Evolutionary conservation across 148 eudicot genomes (phyloP).

Genomic region (Nepenthes mirabilis): DNA sequence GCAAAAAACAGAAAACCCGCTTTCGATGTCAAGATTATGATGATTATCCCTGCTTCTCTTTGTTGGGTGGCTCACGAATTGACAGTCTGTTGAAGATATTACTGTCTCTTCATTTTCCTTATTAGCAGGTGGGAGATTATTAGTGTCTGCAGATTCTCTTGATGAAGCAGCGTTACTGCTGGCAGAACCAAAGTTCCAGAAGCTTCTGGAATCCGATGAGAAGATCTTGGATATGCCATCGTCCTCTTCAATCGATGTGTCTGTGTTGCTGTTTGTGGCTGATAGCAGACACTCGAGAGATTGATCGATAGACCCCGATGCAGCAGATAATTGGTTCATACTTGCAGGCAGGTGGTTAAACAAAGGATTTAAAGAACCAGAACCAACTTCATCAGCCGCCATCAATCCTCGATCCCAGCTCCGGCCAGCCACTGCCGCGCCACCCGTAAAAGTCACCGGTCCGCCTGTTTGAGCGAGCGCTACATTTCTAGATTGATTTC

Average conservation of each 20-base stretch:
- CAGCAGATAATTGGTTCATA: no score
- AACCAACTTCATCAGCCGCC: no score
- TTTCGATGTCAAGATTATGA: neutral
- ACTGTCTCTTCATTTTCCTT: neutral
- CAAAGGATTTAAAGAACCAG: no score
- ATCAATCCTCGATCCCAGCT: no score
- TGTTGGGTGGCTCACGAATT: neutral
- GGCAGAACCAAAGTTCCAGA: constrained; percentile 13
- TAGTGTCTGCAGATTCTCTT: neutral
- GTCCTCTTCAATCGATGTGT: constrained; percentile 33
- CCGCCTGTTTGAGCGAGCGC: no score
- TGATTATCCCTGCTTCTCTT: constrained; percentile 10
- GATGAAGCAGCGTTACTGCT: neutral
- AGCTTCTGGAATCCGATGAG: constrained; percentile 17
- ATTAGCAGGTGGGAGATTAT: neutral
- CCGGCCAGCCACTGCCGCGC: no score
- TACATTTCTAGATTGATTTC: no score
- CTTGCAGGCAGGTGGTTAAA: no score
- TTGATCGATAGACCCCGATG: constrained; percentile 23
- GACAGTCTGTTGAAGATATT: no score
- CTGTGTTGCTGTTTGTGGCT: constrained; percentile 39
- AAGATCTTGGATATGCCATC: constrained; percentile 44
- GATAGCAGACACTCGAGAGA: constrained; percentile 36
- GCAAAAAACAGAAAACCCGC: neutral
- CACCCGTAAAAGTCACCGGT: no score